Conservation (phyloP, 2,329 filamentous ascomycete genomes). For the Scytalidium sp. region DNA sequence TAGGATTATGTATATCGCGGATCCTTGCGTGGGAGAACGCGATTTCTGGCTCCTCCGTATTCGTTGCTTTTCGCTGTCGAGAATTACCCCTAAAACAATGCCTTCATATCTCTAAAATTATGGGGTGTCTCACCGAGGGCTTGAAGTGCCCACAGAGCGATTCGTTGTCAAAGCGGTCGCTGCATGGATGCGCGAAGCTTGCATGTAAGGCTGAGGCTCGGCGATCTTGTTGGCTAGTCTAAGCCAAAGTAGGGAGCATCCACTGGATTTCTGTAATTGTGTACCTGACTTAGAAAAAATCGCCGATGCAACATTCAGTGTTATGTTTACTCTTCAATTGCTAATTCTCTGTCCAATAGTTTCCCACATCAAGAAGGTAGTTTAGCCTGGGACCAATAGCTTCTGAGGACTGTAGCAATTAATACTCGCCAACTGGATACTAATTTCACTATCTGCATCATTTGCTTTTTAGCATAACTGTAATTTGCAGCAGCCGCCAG, state of each 20-base stretch:
- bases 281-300: background rate
- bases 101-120: background rate
- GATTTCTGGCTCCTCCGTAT: constrained; percentile 1
- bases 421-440: no score
- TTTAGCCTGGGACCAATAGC: no score
- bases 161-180: background rate
- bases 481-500: no score
- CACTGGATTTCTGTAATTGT: background rate
- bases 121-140: background rate
- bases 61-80: background rate
- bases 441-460: no score
- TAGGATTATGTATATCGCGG: constrained; percentile 24
- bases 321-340: background rate
- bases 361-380: no score
- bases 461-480: no score
- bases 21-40: constrained; percentile 15
- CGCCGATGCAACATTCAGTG: background rate
- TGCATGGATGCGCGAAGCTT: constrained; percentile 24
- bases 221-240: constrained; percentile 2
- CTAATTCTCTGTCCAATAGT: background rate
- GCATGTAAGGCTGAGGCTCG: constrained; percentile 21
- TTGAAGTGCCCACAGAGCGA: background rate
- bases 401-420: no score
- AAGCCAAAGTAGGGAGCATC: background rate
- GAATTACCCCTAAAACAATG: background rate